These are phyloP conservation scores for Dendrobium catenatum DNA, from an alignment of 106 monocot genomes.

Conservation along the genomic window DNA sequence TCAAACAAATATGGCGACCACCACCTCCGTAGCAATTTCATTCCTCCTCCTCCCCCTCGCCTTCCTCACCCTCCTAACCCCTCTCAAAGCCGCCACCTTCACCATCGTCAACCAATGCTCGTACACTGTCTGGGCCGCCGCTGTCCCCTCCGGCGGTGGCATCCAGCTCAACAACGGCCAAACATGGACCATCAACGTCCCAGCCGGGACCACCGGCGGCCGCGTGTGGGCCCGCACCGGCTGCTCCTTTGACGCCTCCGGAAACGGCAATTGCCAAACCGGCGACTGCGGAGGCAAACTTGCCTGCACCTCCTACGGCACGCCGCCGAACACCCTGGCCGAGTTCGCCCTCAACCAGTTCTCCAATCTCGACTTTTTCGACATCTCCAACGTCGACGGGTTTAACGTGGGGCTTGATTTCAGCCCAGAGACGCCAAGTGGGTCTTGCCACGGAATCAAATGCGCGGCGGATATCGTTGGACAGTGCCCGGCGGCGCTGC, in stretches of 20 bases:
- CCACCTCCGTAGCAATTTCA: no score
- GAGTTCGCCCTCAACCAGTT: not conserved
- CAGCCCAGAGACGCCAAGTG: constrained; percentile 16
- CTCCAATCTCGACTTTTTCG: constrained; percentile 17
- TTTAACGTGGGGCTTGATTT: constrained; percentile 40
- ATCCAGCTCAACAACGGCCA: not conserved
- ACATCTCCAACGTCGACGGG: constrained; percentile 25
- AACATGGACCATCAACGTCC: not conserved
- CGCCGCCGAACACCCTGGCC: not conserved
- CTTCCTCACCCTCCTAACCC: no score
- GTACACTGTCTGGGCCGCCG: constrained; percentile 2
- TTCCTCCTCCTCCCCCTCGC: no score
- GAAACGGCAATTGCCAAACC: not conserved
- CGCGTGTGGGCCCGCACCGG: not conserved
- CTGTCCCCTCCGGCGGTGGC: not conserved
- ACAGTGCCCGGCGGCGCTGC: constrained; percentile 32
- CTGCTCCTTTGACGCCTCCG: not conserved
- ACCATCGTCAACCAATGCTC: not conserved
- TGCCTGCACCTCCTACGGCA: not conserved
- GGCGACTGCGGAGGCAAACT: not conserved
- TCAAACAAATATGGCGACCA: no score
- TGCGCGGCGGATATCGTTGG: constrained; percentile 25
- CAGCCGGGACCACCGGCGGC: not conserved
- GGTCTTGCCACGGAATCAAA: not conserved
- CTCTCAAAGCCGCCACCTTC: not conserved